Evolutionary conservation across 2,329 filamentous ascomycete species (phyloP), one percentile per base, ranked within the genome.

Genomic region (Colletotrichum costaricense): DNA sequence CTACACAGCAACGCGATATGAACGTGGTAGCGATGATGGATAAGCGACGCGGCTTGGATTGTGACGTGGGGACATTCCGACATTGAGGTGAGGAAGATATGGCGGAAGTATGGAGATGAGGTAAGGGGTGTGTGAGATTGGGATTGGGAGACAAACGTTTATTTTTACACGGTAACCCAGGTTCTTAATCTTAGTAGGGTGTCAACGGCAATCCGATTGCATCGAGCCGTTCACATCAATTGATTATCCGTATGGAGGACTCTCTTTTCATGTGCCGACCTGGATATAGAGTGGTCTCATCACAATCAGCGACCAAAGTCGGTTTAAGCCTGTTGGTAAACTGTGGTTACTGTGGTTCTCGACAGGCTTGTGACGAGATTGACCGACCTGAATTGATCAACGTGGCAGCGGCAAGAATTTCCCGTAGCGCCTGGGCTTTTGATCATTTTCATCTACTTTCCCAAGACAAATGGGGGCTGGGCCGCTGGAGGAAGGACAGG

Each of bases 151-250:
- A 28, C 38, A 24, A 24, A 24, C 11, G 54, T 42, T 59, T 73
- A 59, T 69, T 73, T 73, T 73, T 70, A 19, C 38, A 42, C 38
- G 14, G 38, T 42, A 70, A 54, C 7, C 30, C 22, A 30, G 33
- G n/a, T 26, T 35, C 24, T 62, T 60, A 64, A 73, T 70, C 52
- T 73, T 46, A 5, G 14, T 16, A 69, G 66, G 42, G 66, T 60
- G 12, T 59, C 60, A 69, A 38, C 38, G 28, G 22, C 38, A 33
- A 67, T 67, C 19, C 24, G 57, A 49, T 35, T 55, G 38, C 24
- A 58, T 42, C 38, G 38, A 22, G 9, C 24, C 42, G 59, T 42
- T 26, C 24, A 12, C n/a, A 62, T 33, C 33, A 42, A 35, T 26
- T 30, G 14, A 62, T 62, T 24, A 35, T 46, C 30, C 30, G 30